These are phyloP conservation scores for Plectosphaerella plurivora DNA, from an alignment of 2,329 filamentous ascomycete species.

Conservation along the genomic window DNA sequence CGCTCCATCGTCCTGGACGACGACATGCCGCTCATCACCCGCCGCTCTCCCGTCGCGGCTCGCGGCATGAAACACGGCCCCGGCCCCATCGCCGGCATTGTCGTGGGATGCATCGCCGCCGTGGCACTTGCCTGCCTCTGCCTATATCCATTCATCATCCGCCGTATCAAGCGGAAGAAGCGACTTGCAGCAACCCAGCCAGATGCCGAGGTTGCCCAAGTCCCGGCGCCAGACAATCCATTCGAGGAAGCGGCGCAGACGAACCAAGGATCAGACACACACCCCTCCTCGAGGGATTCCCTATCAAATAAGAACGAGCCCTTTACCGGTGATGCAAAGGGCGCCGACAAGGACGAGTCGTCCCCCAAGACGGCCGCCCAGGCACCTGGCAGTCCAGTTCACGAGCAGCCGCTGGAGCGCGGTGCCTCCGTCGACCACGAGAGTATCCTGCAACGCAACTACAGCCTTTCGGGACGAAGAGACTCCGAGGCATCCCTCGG, in stretches of 20 bases:
- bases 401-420: conserved; percentile 19
- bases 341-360: conserved; percentile 16
- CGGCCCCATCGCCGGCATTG: conserved; percentile 31
- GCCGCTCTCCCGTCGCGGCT: conserved; percentile 20
- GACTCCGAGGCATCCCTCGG: conserved; percentile 8
- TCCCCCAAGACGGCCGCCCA: conserved; percentile 5
- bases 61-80: conserved; percentile 24
- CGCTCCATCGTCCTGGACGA: conserved; percentile 4
- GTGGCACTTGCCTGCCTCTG: conserved; percentile 28
- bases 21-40: background rate
- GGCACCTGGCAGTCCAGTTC: conserved; percentile 6
- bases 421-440: conserved; percentile 7
- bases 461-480: conserved; percentile 7
- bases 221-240: background rate
- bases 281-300: conserved; percentile 31
- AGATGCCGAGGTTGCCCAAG: conserved; percentile 23
- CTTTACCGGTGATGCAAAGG: conserved; percentile 17
- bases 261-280: conserved; percentile 11
- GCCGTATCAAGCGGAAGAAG: conserved; percentile 23
- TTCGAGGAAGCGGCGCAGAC: background rate
- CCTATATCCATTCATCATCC: conserved; percentile 32
- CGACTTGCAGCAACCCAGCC: conserved; percentile 13
- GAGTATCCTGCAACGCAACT: background rate
- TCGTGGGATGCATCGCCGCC: conserved; percentile 28
- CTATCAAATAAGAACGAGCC: conserved; percentile 23